Conservation (phyloP, 768 basidiomycete genomes). For the Cytidiella melzeri region DNA sequence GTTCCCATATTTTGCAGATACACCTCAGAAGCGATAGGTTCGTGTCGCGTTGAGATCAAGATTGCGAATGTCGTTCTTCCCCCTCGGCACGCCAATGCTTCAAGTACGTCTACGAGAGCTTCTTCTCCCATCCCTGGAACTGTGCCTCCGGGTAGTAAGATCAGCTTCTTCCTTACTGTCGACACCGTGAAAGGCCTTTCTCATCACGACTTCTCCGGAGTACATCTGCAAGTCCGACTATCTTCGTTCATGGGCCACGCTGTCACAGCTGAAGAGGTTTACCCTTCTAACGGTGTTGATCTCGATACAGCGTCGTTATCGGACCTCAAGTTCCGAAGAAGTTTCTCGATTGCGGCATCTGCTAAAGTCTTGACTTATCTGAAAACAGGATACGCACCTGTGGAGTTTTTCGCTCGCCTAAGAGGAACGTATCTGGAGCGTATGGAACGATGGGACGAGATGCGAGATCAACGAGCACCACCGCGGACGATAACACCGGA, state of each 20-base stretch:
- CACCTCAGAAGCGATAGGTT: slow-evolving; percentile 92
- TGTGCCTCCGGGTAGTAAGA: slow-evolving; percentile 70
- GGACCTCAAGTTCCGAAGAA: slow-evolving; percentile 78
- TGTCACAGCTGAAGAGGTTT: slow-evolving; percentile 71
- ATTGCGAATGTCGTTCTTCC: slow-evolving; percentile 65
- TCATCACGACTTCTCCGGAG: slow-evolving; percentile 79
- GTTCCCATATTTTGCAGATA: slow-evolving; percentile 92
- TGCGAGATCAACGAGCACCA: slow-evolving; percentile 67
- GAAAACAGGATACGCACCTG: slow-evolving; percentile 69
- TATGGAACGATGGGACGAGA: slow-evolving; percentile 90
- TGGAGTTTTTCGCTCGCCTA: slow-evolving; percentile 86
- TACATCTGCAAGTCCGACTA: slow-evolving; percentile 84
- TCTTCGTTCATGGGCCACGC: slow-evolving; percentile 79
- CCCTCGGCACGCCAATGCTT: slow-evolving; percentile 53
- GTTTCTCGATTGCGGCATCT: slow-evolving; percentile 72
- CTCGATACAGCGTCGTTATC: slow-evolving; percentile 65
- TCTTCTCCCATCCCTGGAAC: slow-evolving; percentile 67
- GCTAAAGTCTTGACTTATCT: slow-evolving; percentile 69
- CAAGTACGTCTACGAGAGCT: slow-evolving; percentile 62
- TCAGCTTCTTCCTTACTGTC: slow-evolving; percentile 79
- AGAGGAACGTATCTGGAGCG: slow-evolving; percentile 82
- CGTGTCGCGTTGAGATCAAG: slow-evolving; percentile 83
- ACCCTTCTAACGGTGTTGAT: slow-evolving; percentile 69
- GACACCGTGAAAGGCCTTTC: slow-evolving; percentile 87
- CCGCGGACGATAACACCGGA: slow-evolving; percentile 31